Percentiles rank a stretch among this genome's conserved stretches.
Conservation (phyloP, 306 rosid genomes). For the Cucurbita ficifolia region DNA sequence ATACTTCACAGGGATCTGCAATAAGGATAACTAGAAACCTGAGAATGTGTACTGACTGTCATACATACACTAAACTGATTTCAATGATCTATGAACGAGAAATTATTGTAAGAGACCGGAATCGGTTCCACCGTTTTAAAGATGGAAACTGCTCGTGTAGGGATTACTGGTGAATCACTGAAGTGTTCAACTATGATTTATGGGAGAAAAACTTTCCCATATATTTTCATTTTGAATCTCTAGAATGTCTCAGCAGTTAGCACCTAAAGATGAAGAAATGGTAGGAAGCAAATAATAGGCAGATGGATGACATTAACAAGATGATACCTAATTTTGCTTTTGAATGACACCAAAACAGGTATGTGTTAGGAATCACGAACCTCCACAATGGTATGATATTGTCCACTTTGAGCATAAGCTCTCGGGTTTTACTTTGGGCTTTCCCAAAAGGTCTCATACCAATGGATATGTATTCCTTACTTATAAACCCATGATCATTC, state of each 20-base stretch:
- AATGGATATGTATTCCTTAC: too few relatives aligned
- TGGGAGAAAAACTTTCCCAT: background rate
- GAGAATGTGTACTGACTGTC: constrained; percentile 81
- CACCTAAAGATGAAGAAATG: background rate
- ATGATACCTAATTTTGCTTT: background rate
- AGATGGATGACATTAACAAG: background rate
- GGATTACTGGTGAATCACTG: constrained; percentile 50
- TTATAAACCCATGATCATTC: too few relatives aligned
- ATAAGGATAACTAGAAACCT: constrained; percentile 61
- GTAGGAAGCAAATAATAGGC: background rate
- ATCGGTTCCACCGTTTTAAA: constrained; percentile 73
- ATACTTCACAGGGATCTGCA: constrained; percentile 46
- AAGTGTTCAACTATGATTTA: background rate
- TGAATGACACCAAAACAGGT: background rate
- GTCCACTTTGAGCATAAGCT: too few relatives aligned
- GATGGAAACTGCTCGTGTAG: constrained; percentile 73
- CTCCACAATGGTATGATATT: too few relatives aligned
- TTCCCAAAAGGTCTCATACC: too few relatives aligned
- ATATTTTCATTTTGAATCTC: background rate
- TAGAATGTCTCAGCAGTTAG: background rate
- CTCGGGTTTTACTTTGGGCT: too few relatives aligned
- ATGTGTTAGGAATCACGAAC: background rate
- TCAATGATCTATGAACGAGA: constrained; percentile 49
- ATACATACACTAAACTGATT: constrained; percentile 54
- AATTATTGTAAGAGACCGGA: constrained; percentile 51